These are phyloP conservation scores for Vishniacozyma victoriae DNA, from an alignment of 768 basidiomycete species.

Conservation along the genomic window DNA sequence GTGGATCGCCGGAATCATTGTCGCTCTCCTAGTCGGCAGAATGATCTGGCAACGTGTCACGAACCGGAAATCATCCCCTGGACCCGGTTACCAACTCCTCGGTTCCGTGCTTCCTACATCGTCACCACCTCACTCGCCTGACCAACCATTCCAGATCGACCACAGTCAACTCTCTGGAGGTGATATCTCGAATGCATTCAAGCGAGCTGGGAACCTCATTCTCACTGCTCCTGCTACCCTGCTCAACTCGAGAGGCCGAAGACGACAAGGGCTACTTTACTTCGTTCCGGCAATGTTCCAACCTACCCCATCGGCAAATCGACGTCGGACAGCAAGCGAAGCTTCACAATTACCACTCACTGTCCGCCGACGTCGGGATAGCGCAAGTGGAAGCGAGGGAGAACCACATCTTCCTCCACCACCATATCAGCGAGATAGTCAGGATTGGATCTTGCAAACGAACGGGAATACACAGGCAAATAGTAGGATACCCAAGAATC, in stretches of 20 bases:
- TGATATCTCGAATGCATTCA: conserved; percentile 22
- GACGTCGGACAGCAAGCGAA: conserved; percentile 28
- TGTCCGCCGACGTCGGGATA: not conserved
- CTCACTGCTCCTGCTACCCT: conserved; percentile 31
- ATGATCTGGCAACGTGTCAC: conserved; percentile 33
- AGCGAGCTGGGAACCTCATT: conserved; percentile 34
- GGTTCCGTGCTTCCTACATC: conserved; percentile 17
- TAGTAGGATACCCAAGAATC: no score
- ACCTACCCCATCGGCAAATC: conserved; percentile 5
- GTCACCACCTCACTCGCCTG: conserved; percentile 1
- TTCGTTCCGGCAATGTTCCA: conserved; percentile 34
- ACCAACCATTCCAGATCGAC: conserved; percentile 5
- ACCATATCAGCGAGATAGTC: conserved; percentile 14
- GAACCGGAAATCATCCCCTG: not conserved
- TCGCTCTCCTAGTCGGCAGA: conserved; percentile 64
- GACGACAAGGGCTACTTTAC: conserved; percentile 22
- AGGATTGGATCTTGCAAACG: no score
- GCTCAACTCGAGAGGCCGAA: conserved; percentile 8
- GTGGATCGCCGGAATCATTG: conserved; percentile 70
- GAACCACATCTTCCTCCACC: conserved; percentile 14
- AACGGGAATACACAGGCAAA: no score
- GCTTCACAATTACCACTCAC: conserved; percentile 23
- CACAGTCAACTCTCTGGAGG: no score
- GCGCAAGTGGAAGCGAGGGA: conserved; percentile 1
- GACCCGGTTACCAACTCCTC: conserved; percentile 18